Conservation (phyloP, 1,284 basidiomycete species). For the Heliocybe sulcata region DNA sequence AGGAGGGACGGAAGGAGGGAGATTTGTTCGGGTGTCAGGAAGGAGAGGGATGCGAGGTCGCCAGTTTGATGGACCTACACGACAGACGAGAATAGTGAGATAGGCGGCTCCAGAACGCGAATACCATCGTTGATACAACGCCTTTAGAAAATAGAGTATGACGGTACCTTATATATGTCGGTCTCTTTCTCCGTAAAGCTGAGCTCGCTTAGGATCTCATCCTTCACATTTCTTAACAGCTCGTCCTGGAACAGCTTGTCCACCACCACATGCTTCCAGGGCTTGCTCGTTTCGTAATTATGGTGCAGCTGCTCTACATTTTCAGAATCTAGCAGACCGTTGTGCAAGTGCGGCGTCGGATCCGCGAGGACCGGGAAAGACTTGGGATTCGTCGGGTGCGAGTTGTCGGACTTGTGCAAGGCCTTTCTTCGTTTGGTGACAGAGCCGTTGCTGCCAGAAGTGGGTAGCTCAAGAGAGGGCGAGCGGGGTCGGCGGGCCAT, state of each 20-base stretch:
- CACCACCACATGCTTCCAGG: constrained; percentile 84
- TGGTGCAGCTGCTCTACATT: constrained; percentile 47
- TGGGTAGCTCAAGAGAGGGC: constrained; percentile 13
- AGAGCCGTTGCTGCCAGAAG: constrained; percentile 10
- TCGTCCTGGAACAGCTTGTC: constrained; percentile 83
- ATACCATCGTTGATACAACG: not conserved
- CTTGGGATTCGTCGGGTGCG: not conserved
- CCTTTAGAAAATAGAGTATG: not conserved
- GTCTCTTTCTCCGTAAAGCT: constrained; percentile 97
- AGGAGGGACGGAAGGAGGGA: constrained; percentile 75
- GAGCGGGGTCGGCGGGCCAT: constrained; percentile 23
- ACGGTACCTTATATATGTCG: constrained; percentile 93
- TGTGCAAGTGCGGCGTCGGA: constrained; percentile 36
- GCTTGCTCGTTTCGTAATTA: constrained; percentile 53
- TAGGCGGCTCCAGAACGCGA: not conserved
- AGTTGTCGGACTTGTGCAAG: constrained; percentile 14
- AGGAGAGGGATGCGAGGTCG: constrained; percentile 90
- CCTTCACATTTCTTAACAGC: constrained; percentile 69
- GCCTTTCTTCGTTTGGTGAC: constrained; percentile 25
- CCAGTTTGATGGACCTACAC: constrained; percentile 92
- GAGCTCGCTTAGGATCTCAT: constrained; percentile 80
- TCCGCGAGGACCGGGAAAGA: constrained; percentile 17
- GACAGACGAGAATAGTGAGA: not conserved
- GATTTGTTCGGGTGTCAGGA: constrained; percentile 71
- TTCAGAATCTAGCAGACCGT: constrained; percentile 47